These are phyloP conservation scores for Adiantum capillusveneris DNA, from an alignment of 75 land plant species.

Conservation along the genomic window DNA sequence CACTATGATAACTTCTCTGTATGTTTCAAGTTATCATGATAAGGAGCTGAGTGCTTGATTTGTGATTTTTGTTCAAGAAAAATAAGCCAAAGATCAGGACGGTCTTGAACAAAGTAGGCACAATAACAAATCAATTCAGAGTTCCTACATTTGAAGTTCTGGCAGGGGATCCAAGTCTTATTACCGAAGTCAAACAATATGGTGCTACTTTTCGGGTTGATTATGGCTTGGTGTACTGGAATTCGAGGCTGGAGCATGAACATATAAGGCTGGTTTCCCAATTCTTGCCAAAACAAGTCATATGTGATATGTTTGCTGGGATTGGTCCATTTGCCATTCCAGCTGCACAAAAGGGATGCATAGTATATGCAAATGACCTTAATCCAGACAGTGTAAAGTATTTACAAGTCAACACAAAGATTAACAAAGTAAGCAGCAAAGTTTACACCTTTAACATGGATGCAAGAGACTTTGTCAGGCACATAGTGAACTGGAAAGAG, in stretches of 20 bases:
- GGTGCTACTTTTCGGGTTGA: slow-evolving; percentile 88
- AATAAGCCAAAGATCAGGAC: slow-evolving; percentile 83
- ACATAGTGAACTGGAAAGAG: background rate
- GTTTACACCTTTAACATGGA: slow-evolving; percentile 67
- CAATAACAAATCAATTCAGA: slow-evolving; percentile 82
- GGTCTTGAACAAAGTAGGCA: slow-evolving; percentile 77
- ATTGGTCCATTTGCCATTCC: slow-evolving; percentile 93
- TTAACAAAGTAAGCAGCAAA: slow-evolving; percentile 64
- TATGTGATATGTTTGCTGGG: slow-evolving; percentile 95
- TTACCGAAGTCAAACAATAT: slow-evolving; percentile 96
- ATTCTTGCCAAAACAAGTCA: slow-evolving; percentile 57
- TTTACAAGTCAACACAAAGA: slow-evolving; percentile 58
- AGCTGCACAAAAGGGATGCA: slow-evolving; percentile 86
- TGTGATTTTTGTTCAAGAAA: no score
- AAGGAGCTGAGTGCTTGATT: no score
- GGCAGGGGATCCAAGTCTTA: slow-evolving; percentile 62
- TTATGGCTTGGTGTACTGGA: slow-evolving; percentile 90
- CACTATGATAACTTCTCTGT: no score
- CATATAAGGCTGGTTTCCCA: slow-evolving; percentile 68
- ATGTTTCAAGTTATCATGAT: no score
- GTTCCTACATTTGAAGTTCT: slow-evolving; percentile 89
- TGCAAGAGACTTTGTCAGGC: slow-evolving; percentile 69
- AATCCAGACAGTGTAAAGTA: slow-evolving; percentile 79
- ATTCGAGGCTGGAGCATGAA: slow-evolving; percentile 92
- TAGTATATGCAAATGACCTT: slow-evolving; percentile 88